phyloP scores from a whole-genome alignment of 495 filamentous ascomycete species.

The Rusavskia elegans region DNA sequence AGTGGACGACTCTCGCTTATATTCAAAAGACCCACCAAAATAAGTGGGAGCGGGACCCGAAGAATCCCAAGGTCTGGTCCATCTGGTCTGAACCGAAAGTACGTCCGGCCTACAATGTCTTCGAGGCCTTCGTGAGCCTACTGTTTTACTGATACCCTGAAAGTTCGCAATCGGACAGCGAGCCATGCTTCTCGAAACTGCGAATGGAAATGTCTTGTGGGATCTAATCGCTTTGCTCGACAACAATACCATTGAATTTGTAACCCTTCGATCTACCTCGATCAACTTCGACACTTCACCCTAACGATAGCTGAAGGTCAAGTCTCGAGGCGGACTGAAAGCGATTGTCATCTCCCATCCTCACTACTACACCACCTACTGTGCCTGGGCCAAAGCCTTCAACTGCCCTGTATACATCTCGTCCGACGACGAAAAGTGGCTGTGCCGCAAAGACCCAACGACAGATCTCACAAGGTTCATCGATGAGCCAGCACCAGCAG shows the following conservation, averaged over 20 bases:
- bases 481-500: constrained; percentile 8
- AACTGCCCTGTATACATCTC: constrained; percentile 47
- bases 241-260: constrained; percentile 32
- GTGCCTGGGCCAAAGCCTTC: constrained; percentile 50
- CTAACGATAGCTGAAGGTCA: constrained; percentile 1
- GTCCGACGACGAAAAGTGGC: constrained; percentile 46
- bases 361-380: constrained; percentile 59
- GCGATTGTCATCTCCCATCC: constrained; percentile 69
- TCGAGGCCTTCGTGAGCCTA: not conserved
- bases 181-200: constrained; percentile 44
- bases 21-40: constrained; percentile 22
- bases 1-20: constrained; percentile 39
- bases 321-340: constrained; percentile 27
- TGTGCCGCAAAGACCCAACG: constrained; percentile 21
- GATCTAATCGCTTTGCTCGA: constrained; percentile 55
- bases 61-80: constrained; percentile 27
- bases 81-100: constrained; percentile 43
- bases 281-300: too few relatives aligned
- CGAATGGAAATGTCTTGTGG: constrained; percentile 54
- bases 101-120: not conserved
- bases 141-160: not conserved
- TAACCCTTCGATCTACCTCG: constrained; percentile 17
- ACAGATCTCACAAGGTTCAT: constrained; percentile 8
- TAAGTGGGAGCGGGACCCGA: constrained; percentile 17
- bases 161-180: constrained; percentile 56